phyloP scores from a whole-genome alignment of 2,329 filamentous ascomycete genomes.

The Penicillium sp. region DNA sequence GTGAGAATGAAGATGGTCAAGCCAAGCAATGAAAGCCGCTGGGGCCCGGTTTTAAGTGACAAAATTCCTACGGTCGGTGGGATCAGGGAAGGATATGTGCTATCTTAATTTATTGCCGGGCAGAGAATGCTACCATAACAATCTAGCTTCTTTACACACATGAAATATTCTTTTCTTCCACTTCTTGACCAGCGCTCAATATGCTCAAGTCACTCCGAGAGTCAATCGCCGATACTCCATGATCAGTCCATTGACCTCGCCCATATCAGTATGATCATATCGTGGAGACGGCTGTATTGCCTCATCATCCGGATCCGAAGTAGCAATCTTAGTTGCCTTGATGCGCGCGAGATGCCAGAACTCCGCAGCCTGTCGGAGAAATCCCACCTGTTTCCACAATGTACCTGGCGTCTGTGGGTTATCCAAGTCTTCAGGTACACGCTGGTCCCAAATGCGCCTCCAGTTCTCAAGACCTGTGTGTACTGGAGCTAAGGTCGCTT shows the following conservation, averaged over 20 bases:
- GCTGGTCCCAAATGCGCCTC: constrained; percentile 27
- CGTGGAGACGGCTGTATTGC: constrained; percentile 2
- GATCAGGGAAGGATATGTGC: too few species aligned
- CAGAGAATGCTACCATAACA: too few species aligned
- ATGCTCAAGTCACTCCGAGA: constrained; percentile 12
- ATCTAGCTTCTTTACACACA: too few species aligned
- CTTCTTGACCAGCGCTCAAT: too few species aligned
- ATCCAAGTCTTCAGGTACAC: constrained; percentile 19
- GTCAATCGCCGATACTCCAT: constrained; percentile 27
- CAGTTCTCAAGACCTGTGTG: constrained; percentile 30
- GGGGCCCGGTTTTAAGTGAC: too few species aligned
- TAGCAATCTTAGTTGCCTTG: constrained; percentile 19
- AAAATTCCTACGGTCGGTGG: too few species aligned
- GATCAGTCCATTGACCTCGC: constrained; percentile 27
- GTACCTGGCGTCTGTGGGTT: constrained; percentile 18
- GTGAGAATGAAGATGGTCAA: too few species aligned
- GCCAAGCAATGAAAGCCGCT: too few species aligned
- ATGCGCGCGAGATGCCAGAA: constrained; percentile 32
- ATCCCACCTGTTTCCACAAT: constrained; percentile 31
- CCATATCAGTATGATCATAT: constrained; percentile 30
- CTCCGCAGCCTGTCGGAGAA: constrained; percentile 27
- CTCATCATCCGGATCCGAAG: constrained; percentile 1
- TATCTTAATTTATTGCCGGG: too few species aligned
- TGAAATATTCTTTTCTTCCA: too few species aligned
- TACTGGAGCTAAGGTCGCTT: constrained; percentile 23